phyloP scores from a whole-genome alignment of 164 flowering plant genomes.

The Cinnamomum chago region DNA sequence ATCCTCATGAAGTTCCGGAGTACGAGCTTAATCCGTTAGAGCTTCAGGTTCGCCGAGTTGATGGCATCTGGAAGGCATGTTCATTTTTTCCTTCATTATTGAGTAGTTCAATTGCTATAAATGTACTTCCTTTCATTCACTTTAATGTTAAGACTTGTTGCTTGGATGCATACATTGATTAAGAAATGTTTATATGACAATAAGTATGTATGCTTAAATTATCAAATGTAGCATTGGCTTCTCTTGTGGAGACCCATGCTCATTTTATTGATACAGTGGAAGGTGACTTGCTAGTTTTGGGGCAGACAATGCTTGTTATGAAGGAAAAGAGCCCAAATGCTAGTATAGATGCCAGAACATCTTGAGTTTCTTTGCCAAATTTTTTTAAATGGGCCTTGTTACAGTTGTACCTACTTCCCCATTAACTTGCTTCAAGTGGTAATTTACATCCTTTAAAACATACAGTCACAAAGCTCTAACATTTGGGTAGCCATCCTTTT shows the following conservation, averaged over 20 bases:
- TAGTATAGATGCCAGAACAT: no score
- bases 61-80: conserved; percentile 77
- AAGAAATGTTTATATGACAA: no score
- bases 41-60: conserved; percentile 79
- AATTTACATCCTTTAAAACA: no score
- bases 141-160: neutral
- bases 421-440: neutral
- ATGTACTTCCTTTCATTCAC: neutral
- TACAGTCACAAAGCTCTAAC: no score
- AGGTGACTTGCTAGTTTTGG: no score
- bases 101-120: neutral
- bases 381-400: neutral
- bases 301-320: no score
- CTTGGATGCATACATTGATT: neutral
- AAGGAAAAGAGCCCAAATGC: no score
- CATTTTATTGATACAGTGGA: no score
- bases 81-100: conserved; percentile 10
- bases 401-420: neutral
- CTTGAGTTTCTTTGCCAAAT: neutral
- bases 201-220: no score
- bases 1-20: conserved; percentile 94
- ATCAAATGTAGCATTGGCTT: no score
- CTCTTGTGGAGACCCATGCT: no score
- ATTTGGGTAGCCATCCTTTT: no score
- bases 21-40: conserved; percentile 95